Base-by-base conservation (phyloP, 805 yeast genomes). In the Nakazawaea populi region DNA sequence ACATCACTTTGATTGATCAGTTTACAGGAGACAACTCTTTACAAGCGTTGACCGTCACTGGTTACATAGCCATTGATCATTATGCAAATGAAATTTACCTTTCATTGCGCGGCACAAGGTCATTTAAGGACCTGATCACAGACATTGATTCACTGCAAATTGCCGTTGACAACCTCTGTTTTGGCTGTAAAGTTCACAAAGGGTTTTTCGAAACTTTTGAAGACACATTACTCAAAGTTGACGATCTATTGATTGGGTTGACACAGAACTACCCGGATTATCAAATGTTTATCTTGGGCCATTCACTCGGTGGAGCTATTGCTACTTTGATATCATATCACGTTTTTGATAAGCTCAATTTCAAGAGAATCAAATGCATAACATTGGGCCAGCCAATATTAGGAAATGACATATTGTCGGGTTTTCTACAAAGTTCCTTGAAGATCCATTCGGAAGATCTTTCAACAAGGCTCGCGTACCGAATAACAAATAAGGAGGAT, bases 351-450 rank as follows among this genome's bases (percentile, higher is more conserved):
- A 52, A 63, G 47, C 73, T 74, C 1, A 66, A 57, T 49, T 61
- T 65, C 14, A 60, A 62, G 27, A 45, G 66, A 39, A 44, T 74
- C 39, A 46, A 51, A 42, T 52, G 55, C 39, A 65, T 72, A 4
- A 72, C 77, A 1, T 64, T 73, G 70, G 79, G 77, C 1, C 77
- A 68, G 57, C 79, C 79, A 0, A 60, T 71, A 27, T 52, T 71
- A 6, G 79, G 78, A 2, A 73, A 74, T 55, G 52, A 57, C 14
- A 58, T 58, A n/a, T 72, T 74, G 49, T 64, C 66, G 1, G 46
- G 55, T 4, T 73, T 74, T 72, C 65, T 64, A 3, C 74, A 71
- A 49, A 40, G 40, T 1, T 5, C 30, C 2, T 47, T 55, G 4
- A 29, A 44, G 18, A 4, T 42, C 8, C 29, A 39, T 11, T n/a